Evolutionary conservation across 768 basidiomycete genomes (phyloP), one percentile per base, ranked within the genome.

Genomic region (Boletus pseudo-olivaceus): DNA sequence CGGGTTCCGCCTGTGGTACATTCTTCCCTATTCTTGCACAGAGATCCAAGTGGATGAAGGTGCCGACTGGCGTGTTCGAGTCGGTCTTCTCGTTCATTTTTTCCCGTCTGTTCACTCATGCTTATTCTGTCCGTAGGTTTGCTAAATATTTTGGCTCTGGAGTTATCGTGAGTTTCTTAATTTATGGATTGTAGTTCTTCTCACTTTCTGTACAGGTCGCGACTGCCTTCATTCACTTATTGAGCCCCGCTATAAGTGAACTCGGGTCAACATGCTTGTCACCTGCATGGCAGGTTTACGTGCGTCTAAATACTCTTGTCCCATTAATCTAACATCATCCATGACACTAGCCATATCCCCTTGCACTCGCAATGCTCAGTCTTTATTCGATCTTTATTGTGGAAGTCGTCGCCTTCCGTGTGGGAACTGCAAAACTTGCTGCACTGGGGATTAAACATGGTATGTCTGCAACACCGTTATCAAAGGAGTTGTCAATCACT

Each of bases 121-220:
- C 48, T 63, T 11, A 64, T 51, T 43, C 27, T 30, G 9, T 39
- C 17, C 23, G 19, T 54, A 89, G 88, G 47, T 90, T 93, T 67
- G 86, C 89, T 32, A 93, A 92, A 70, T 93, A 87, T 69, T 94
- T 95, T 71, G 93, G 93, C 27, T 92, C 90, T 14, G 93, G 93
- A 26, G 88, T 92, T 46, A 91, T 92, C 61, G 88, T 90, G 54
- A 62, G 85, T 74, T 30, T 15, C 11, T 60, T 41, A 0, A 15
- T n/a, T 37, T 38, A 14, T 47, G 44, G 2, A 12, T 26, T 12
- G 23, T 38, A 30, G 19, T 20, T 34, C 33, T 44, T 20, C 34
- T 56, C 9, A 57, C 39, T 23, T 19, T 42, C 9, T 57, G 49
- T 45, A 27, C 59, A 91, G 89, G 87, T 97, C 54, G 92, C 92